A percentile compares a stretch with the other conserved stretches of the same genome.
phyloP scores from a whole-genome alignment of 1,284 basidiomycete genomes.

The Earliella scabrosa region DNA sequence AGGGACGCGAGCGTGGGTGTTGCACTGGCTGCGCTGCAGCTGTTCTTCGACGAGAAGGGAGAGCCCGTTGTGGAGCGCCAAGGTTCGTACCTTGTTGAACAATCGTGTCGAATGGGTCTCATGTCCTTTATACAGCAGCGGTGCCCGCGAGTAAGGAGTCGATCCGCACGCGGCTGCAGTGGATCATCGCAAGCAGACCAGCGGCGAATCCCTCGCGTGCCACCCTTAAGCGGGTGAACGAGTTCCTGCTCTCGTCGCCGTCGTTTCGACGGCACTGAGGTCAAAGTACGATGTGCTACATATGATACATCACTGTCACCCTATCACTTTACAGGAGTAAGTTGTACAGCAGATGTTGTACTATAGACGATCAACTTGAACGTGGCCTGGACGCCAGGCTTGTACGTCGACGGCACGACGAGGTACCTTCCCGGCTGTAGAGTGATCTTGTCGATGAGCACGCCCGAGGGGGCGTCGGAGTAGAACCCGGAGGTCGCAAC shows the following conservation, averaged over 20 bases:
- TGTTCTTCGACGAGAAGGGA: conserved; percentile 63
- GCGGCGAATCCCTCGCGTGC: conserved; percentile 75
- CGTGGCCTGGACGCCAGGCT: conserved; percentile 54
- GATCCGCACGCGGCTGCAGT: conserved; percentile 73
- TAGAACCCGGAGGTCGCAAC: conserved; percentile 79
- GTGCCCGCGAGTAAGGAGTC: conserved; percentile 49
- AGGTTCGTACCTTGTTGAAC: conserved; percentile 10
- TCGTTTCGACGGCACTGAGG: conserved; percentile 17
- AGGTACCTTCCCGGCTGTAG: conserved; percentile 70
- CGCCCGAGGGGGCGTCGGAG: conserved; percentile 72
- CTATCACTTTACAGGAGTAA: conserved; percentile 10
- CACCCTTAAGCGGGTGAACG: conserved; percentile 80
- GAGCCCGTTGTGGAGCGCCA: conserved; percentile 3
- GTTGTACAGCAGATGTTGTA: conserved; percentile 22
- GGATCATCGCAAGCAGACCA: conserved; percentile 78
- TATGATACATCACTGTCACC: background rate
- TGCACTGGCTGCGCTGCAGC: conserved; percentile 56
- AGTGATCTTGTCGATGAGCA: conserved; percentile 57
- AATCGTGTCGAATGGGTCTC: background rate
- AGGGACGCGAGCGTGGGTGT: conserved; percentile 70
- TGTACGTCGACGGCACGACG: conserved; percentile 76
- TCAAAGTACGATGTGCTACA: background rate
- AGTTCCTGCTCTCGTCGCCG: conserved; percentile 61
- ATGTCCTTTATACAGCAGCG: background rate
- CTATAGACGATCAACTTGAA: conserved; percentile 74